Conservation (phyloP, 2,329 filamentous ascomycete species). For the Arthrobotrys musiformis region DNA sequence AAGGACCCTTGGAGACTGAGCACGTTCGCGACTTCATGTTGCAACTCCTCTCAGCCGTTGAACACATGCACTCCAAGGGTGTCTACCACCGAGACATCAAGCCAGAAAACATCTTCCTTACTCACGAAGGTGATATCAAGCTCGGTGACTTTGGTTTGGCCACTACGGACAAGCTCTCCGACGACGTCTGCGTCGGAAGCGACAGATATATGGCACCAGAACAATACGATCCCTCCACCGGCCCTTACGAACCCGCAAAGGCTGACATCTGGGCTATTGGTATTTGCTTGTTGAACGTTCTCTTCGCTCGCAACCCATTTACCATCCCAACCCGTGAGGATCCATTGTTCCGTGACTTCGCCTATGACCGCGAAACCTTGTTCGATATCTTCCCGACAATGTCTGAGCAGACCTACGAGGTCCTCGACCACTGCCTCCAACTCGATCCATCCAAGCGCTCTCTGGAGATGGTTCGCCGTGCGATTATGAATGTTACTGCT, state of each 20-base stretch:
- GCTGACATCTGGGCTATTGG: constrained; percentile 98
- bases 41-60: constrained; percentile 64
- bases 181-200: constrained; percentile 92
- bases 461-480: constrained; percentile 78
- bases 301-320: constrained; percentile 97
- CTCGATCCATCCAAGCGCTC: constrained; percentile 91
- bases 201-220: constrained; percentile 99
- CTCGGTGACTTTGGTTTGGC: constrained; percentile 95
- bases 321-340: constrained; percentile 90
- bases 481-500: constrained; percentile 80
- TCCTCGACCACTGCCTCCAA: constrained; percentile 88
- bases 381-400: constrained; percentile 99
- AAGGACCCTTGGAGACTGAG: constrained; percentile 90
- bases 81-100: constrained; percentile 96
- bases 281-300: constrained; percentile 93
- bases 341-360: constrained; percentile 91
- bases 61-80: constrained; percentile 75
- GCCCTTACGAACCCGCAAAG: constrained; percentile 90
- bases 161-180: constrained; percentile 87
- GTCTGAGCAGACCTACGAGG: constrained; percentile 97
- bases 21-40: constrained; percentile 98
- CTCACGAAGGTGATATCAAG: constrained; percentile 87
- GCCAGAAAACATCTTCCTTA: constrained; percentile 86
- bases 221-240: constrained; percentile 85
- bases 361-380: constrained; percentile 89